Percentiles rank a stretch among this genome's conserved stretches.
These are phyloP conservation scores for Nakazawaea ernobii DNA, from an alignment of 805 yeast species.

Conservation along the genomic window DNA sequence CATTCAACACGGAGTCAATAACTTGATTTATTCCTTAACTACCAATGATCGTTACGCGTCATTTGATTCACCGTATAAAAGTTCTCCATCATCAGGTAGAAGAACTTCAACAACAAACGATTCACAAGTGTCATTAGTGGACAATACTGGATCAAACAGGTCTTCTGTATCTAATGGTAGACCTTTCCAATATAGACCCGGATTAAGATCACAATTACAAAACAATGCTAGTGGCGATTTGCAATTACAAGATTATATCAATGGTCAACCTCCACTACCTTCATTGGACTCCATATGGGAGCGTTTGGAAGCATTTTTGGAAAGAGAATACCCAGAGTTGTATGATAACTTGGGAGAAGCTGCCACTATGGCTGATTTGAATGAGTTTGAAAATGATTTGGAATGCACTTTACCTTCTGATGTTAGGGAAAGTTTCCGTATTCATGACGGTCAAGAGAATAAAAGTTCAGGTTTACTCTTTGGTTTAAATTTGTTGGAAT, in stretches of 20 bases:
- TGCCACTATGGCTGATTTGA: conserved; percentile 74
- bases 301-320: conserved; percentile 81
- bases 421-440: conserved; percentile 69
- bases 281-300: conserved; percentile 83
- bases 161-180: conserved; percentile 34
- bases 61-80: conserved; percentile 34
- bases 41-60: conserved; percentile 58
- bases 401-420: conserved; percentile 71
- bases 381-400: conserved; percentile 79
- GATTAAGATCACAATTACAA: conserved; percentile 31
- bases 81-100: conserved; percentile 16
- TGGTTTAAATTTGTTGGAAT: conserved; percentile 72
- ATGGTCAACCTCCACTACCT: conserved; percentile 47
- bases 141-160: conserved; percentile 31
- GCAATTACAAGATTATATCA: conserved; percentile 31
- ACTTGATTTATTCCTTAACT: conserved; percentile 40
- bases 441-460: conserved; percentile 92
- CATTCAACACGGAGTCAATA: conserved; percentile 27
- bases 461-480: conserved; percentile 67
- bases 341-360: conserved; percentile 71
- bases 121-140: conserved; percentile 29
- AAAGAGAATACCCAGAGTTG: conserved; percentile 73
- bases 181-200: conserved; percentile 37
- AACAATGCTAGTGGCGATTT: conserved; percentile 55
- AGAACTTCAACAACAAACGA: conserved; percentile 32